phyloP scores from a whole-genome alignment of 164 flowering plant genomes.

The Cinnamomum chago region DNA sequence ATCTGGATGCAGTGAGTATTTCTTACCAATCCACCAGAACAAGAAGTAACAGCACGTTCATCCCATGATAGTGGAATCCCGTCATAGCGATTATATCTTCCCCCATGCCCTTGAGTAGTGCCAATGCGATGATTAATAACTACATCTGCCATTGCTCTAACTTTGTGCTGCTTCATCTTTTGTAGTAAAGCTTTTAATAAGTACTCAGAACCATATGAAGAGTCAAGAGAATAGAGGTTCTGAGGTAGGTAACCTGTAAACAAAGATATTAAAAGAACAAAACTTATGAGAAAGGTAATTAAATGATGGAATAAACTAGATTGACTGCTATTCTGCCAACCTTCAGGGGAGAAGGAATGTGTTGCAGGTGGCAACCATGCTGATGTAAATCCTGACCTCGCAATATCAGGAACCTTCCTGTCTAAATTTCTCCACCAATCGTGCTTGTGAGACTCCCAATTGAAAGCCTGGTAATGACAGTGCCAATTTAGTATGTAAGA shows the following conservation, averaged over 20 bases:
- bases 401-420: conserved; percentile 66
- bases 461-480: conserved; percentile 61
- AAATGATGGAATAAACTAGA: neutral
- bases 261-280: neutral
- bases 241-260: conserved; percentile 84
- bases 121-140: conserved; percentile 94
- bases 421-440: conserved; percentile 91
- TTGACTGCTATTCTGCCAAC: conserved; percentile 27
- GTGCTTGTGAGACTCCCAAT: conserved; percentile 93
- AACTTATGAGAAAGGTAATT: neutral
- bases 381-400: conserved; percentile 84
- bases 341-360: conserved; percentile 79
- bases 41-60: conserved; percentile 84
- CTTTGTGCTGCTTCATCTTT: conserved; percentile 63
- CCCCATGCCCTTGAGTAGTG: conserved; percentile 83
- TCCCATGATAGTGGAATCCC: conserved; percentile 85
- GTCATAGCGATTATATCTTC: conserved; percentile 86
- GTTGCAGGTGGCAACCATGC: conserved; percentile 90
- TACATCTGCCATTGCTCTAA: conserved; percentile 93
- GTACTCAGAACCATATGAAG: conserved; percentile 79
- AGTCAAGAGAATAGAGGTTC: conserved; percentile 78
- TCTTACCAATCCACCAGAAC: conserved; percentile 88
- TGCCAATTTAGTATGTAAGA: neutral
- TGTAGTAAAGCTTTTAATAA: conserved; percentile 58
- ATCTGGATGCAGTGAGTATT: neutral